phyloP scores from a whole-genome alignment of 768 basidiomycete genomes.

The Rossbeevera mucosa region DNA sequence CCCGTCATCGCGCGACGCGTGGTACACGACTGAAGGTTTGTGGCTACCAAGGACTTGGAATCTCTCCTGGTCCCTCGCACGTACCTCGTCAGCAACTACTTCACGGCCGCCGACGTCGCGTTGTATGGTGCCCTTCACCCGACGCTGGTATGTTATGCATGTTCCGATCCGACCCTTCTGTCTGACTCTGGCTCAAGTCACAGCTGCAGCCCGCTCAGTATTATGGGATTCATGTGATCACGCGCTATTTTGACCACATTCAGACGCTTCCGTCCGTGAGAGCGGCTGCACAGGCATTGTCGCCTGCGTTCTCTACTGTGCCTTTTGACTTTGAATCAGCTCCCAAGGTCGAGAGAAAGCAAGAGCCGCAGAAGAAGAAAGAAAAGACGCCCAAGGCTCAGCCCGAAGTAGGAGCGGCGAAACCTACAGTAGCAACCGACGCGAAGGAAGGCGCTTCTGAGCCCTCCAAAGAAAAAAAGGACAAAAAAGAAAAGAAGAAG shows the following conservation, averaged over 20 bases:
- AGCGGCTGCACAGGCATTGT: conserved; percentile 46
- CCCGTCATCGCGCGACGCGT: not conserved
- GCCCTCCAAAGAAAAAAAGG: conserved; percentile 26
- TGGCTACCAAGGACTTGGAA: conserved; percentile 58
- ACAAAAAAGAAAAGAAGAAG: conserved; percentile 53
- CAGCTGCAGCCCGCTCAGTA: conserved; percentile 68
- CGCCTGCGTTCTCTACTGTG: conserved; percentile 53
- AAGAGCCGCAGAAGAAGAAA: conserved; percentile 73
- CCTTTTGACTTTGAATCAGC: conserved; percentile 71
- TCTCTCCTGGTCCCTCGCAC: conserved; percentile 68
- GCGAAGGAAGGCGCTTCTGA: conserved; percentile 38
- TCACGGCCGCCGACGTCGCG: conserved; percentile 88
- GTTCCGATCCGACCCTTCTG: not conserved
- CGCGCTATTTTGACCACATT: conserved; percentile 94
- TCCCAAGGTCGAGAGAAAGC: conserved; percentile 69
- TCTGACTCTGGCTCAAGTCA: conserved; percentile 42
- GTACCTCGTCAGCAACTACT: conserved; percentile 77
- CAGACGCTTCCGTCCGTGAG: conserved; percentile 67
- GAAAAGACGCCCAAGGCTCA: conserved; percentile 46
- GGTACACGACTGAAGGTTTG: not conserved
- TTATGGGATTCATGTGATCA: conserved; percentile 74
- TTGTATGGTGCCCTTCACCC: conserved; percentile 89
- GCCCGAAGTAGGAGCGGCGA: conserved; percentile 20
- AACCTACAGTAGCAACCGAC: conserved; percentile 27
- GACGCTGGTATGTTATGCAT: conserved; percentile 52